Conservation (phyloP, 352 stramenopile species). For the Globisporangium canariense region DNA sequence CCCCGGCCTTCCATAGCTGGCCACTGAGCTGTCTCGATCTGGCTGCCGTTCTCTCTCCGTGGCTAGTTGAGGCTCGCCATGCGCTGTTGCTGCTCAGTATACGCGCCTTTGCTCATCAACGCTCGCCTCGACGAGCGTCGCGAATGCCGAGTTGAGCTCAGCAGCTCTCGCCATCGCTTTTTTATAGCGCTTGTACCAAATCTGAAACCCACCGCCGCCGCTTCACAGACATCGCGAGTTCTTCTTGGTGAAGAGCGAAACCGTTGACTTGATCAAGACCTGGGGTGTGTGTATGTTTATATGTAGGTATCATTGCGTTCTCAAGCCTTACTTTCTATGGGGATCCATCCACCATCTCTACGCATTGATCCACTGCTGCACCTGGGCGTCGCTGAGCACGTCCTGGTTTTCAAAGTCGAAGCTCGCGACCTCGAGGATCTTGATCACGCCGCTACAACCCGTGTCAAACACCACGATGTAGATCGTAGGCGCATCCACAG, state of each 20-base stretch:
- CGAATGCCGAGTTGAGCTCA: not conserved
- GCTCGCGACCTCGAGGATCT: conserved; percentile 54
- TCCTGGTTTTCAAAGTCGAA: conserved; percentile 41
- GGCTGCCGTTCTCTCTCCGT: not conserved
- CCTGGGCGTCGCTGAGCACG: conserved; percentile 16
- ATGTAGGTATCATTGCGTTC: not conserved
- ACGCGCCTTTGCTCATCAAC: not conserved
- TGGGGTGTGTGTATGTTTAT: not conserved
- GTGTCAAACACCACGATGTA: conserved; percentile 66
- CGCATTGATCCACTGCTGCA: conserved; percentile 17
- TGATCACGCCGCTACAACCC: conserved; percentile 38
- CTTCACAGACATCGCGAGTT: not conserved
- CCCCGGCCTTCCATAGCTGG: conserved; percentile 38
- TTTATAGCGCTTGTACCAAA: not conserved
- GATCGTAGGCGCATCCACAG: conserved; percentile 26
- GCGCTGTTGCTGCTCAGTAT: not conserved
- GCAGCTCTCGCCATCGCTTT: not conserved
- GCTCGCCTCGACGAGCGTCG: too few species aligned
- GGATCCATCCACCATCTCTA: not conserved
- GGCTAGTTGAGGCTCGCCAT: not conserved
- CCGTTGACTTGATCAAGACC: not conserved
- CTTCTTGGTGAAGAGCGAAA: not conserved
- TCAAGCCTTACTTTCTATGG: not conserved
- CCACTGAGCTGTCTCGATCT: not conserved
- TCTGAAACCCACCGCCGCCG: not conserved